Base-by-base conservation (phyloP, 352 stramenopile genomes). In the Pseudoperonospora humuli region DNA sequence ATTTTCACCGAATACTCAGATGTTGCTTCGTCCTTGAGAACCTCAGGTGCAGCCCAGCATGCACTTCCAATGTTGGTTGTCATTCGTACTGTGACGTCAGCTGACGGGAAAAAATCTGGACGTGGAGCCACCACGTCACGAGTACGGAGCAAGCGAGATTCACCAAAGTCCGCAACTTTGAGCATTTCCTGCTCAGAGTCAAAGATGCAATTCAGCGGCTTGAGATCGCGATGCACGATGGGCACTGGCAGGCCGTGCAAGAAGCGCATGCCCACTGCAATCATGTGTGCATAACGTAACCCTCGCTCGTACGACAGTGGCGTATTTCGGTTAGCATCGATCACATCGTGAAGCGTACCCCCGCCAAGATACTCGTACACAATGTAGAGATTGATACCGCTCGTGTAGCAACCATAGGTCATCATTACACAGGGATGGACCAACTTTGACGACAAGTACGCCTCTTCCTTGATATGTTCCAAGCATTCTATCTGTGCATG, bases 191-290 rank as follows among this genome's bases (percentile, higher is more conserved):
- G 66, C 20, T 79, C 63, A 0, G 69, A 79, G 40, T 90, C 77
- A 32, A 90, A 90, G 37, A 84, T 86, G 48, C 77, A 90, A 45
- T 90, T 90, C 23, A 90, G 50, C 11, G 77, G 77, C 50, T 90
- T 90, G 9, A 90, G 37, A 40, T 90, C 77, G 17, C 77, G 68
- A 48, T 90, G 77, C 19, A 90, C 80, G 46, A 90, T 86, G 0
- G 77, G 77, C 11, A 90, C 71, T 0, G 72, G 65, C 3, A 90
- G 58, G 0, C 70, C 68, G 26, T 90, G 77, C 29, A 90, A 45
- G 47, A 90, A 90, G 2, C 70, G 75, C 77, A 90, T 90, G 14
- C 77, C 77, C 44, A 85, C 78, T 8, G 77, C 77, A 23, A 90
- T 82, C 70, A 86, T 85, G 31, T 82, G 75, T 4, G 77, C 77